phyloP scores from a whole-genome alignment of 768 basidiomycete species.

The Dioszegia hungarica region DNA sequence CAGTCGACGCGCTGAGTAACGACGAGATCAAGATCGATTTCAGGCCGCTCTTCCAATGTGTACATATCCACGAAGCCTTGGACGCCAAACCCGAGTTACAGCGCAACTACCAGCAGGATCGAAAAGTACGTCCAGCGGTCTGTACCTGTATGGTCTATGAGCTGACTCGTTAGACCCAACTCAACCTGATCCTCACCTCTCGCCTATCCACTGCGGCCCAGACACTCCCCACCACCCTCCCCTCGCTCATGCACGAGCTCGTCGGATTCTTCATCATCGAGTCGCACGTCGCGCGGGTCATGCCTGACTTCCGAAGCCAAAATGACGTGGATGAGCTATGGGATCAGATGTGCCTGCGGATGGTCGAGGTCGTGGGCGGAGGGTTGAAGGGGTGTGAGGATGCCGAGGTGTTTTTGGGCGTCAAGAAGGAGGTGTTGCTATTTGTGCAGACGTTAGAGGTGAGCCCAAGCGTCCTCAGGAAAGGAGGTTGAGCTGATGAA shows the following conservation, averaged over 20 bases:
- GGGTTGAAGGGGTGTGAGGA: constrained; percentile 69
- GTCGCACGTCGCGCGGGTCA: constrained; percentile 80
- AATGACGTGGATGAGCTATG: constrained; percentile 91
- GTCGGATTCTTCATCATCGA: constrained; percentile 98
- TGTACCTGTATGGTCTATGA: not conserved
- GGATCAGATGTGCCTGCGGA: constrained; percentile 73
- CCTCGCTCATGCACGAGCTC: constrained; percentile 81
- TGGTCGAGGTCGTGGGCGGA: constrained; percentile 68
- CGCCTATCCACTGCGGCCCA: constrained; percentile 46
- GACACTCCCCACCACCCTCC: constrained; percentile 54
- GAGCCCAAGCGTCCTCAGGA: constrained; percentile 13
- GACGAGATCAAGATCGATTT: constrained; percentile 86
- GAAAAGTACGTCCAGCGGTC: constrained; percentile 59
- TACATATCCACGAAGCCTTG: constrained; percentile 89
- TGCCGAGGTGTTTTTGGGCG: constrained; percentile 71
- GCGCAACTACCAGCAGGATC: constrained; percentile 90
- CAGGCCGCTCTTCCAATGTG: constrained; percentile 89
- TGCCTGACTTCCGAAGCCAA: constrained; percentile 80
- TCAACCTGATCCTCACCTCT: constrained; percentile 76
- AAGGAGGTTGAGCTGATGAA: not conserved
- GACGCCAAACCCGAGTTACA: constrained; percentile 87
- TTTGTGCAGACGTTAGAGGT: constrained; percentile 94
- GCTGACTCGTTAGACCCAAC: constrained; percentile 69
- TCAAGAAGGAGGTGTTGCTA: constrained; percentile 74
- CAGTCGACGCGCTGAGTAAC: constrained; percentile 88